Conservation (phyloP, 2,329 filamentous ascomycete species). For the Arthroderma uncinatum region DNA sequence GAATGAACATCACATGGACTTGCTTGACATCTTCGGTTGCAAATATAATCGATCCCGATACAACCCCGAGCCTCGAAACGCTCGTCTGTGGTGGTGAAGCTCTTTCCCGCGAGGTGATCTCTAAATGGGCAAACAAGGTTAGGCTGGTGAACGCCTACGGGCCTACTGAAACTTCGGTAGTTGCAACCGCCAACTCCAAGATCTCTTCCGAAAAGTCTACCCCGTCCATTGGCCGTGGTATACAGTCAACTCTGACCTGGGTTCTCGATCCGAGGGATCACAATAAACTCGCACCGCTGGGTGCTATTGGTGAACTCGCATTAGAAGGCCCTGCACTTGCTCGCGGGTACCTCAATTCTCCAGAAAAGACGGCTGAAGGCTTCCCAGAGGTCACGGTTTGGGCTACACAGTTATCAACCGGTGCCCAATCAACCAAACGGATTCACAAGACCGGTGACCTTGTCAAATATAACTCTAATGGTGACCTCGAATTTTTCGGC, state of each 20-base stretch:
- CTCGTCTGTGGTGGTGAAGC: slow-evolving; percentile 73
- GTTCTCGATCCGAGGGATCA: slow-evolving; percentile 12
- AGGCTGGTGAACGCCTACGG: slow-evolving; percentile 70
- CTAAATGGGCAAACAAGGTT: slow-evolving; percentile 52
- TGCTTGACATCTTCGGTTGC: slow-evolving; percentile 80
- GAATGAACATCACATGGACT: slow-evolving; percentile 60
- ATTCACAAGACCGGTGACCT: slow-evolving; percentile 15
- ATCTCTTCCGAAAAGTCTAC: slow-evolving; percentile 10
- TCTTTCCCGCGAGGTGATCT: slow-evolving; percentile 59
- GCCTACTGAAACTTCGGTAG: slow-evolving; percentile 51
- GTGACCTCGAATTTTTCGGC: slow-evolving; percentile 36
- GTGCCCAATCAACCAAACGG: slow-evolving; percentile 5
- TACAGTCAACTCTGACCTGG: slow-evolving; percentile 10
- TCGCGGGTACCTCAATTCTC: slow-evolving; percentile 12
- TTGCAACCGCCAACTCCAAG: slow-evolving; percentile 9
- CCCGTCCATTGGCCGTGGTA: slow-evolving; percentile 10
- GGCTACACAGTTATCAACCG: slow-evolving; percentile 6
- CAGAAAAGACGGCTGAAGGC: slow-evolving; percentile 10
- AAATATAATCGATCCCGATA: slow-evolving; percentile 54
- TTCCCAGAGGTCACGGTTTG: slow-evolving; percentile 12
- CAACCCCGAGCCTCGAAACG: slow-evolving; percentile 60
- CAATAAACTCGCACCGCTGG: slow-evolving; percentile 11
- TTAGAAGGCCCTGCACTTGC: slow-evolving; percentile 12
- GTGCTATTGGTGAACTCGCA: slow-evolving; percentile 12
- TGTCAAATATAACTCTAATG: slow-evolving; percentile 24